Base-by-base conservation (phyloP, 257 asterid species). In the Solanum lycopersicoides region DNA sequence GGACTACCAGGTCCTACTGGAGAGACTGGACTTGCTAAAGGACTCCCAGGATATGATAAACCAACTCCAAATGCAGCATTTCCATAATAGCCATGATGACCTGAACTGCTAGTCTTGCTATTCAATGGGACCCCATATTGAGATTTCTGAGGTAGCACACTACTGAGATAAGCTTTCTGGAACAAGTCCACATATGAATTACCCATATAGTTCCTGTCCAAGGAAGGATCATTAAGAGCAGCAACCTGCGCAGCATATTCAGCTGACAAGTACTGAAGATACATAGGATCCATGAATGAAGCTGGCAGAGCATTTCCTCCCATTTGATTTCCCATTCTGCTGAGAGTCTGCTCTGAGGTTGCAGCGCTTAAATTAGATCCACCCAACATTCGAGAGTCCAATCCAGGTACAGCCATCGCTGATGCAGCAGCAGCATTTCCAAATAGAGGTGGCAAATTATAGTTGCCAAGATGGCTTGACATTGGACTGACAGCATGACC, bases 401-500 rank as follows among this genome's bases (percentile, higher is more conserved):
- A 91, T 50, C 98, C 97, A 74, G 97, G 96, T 37, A 90, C 89
- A 83, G 88, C 98, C 95, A 95, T 88, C 25, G 96, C 99, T 56
- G 99, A 94, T 59, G 93, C 97, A 42, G 93, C 97, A 87, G 98
- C 99, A 91, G 99, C 99, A 91, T 95, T 97, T 92, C 94, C 98
- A 87, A 94, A 96, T 88, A 97, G 91, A 3, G 98, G 99, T 16
- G 99, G 99, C 84, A 97, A 90, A 90, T 95, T 95, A 56, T 90
- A 80, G 88, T 92, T 92, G 41, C 96, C 95, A 80, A 92, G 95
- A 82, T 93, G 96, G 84, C 94, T 94, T 1, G 98, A 83, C 86
- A 94, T 87, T 63, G 98, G 98, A 89, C 95, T 95, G 91, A 92
- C 86, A 42, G 99, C 90, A 79, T 92, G 94, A 71, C 97, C 98